These are phyloP conservation scores for Syzygium malaccense DNA, from an alignment of 441 rosid genomes.

Conservation along the genomic window DNA sequence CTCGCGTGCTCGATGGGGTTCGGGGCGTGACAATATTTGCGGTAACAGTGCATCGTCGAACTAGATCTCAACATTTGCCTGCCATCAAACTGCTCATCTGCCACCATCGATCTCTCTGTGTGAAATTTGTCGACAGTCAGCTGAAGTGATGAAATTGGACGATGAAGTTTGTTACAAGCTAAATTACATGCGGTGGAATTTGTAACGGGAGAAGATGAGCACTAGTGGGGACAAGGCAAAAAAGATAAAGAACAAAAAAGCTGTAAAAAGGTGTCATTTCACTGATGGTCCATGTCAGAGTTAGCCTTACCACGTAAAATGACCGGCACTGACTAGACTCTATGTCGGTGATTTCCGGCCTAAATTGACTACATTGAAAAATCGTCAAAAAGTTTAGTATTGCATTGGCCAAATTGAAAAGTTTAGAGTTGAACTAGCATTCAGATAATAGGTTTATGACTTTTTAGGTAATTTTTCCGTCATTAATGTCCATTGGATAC, in stretches of 20 bases:
- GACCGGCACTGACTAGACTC: accelerated
- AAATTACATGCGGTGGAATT: background rate
- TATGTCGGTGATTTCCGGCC: accelerated
- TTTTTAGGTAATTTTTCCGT: background rate
- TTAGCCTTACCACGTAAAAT: accelerated
- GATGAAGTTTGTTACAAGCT: background rate
- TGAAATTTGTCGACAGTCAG: background rate
- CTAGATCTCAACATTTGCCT: background rate
- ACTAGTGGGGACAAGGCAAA: background rate
- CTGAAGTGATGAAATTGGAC: background rate
- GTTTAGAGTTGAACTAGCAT: accelerated
- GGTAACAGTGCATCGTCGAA: background rate
- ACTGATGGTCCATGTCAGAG: accelerated
- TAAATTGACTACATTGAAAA: background rate
- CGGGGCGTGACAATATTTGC: too few species aligned
- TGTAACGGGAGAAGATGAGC: background rate
- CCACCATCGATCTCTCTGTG: background rate
- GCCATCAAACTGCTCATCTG: background rate
- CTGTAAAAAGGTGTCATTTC: background rate
- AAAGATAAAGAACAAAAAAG: background rate
- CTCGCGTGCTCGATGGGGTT: too few species aligned
- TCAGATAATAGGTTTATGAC: background rate
- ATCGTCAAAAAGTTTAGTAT: background rate
- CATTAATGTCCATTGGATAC: background rate
- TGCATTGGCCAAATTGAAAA: background rate